Evolutionary conservation across 345 rosid genomes (phyloP).

Genomic region (Acer campestre): DNA sequence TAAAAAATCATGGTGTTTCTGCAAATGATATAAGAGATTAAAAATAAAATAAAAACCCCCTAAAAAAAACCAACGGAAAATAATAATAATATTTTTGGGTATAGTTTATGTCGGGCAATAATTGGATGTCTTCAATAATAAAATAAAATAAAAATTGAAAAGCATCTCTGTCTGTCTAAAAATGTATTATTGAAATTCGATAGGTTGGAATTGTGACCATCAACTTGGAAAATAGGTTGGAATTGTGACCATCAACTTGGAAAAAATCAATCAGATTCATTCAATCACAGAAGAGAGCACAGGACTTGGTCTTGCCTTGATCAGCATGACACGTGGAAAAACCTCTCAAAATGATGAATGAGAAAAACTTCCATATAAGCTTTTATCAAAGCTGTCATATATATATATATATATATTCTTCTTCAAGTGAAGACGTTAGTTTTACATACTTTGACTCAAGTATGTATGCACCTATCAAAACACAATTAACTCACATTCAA

Average conservation of each 20-base stretch:
- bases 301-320: too few species aligned
- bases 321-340: not conserved
- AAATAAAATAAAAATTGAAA: not conserved
- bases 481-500: too few species aligned
- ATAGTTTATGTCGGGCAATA: not conserved
- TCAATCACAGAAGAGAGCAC: not conserved
- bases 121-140: not conserved
- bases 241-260: not conserved
- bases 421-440: too few species aligned
- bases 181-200: not conserved
- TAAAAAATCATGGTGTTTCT: not conserved
- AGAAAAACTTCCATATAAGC: too few species aligned
- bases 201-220: too few species aligned
- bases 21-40: not conserved
- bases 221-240: too few species aligned
- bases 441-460: too few species aligned
- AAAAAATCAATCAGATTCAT: too few species aligned
- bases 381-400: too few species aligned
- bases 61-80: not conserved
- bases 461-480: too few species aligned
- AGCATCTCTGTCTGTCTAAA: not conserved
- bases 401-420: too few species aligned
- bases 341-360: not conserved
- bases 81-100: not conserved
- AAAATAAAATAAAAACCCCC: too few species aligned